Conservation (phyloP, 805 yeast species). For the Cyberlindnera petersonii region DNA sequence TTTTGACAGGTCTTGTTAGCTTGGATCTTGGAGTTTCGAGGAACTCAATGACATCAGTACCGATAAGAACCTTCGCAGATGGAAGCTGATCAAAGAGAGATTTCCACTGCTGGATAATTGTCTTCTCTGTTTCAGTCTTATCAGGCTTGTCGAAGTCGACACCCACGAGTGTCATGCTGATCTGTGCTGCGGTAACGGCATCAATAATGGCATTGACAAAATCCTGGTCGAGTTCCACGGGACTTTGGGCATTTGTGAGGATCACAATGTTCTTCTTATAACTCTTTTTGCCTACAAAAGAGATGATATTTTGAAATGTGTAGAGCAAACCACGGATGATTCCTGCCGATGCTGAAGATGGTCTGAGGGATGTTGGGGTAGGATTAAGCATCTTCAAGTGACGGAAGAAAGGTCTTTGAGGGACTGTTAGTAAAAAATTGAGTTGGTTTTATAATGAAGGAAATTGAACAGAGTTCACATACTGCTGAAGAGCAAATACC, state of each 20-base stretch:
- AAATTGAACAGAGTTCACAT: too few species aligned
- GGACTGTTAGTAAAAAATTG: neutral
- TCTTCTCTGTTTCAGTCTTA: neutral
- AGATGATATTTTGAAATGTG: slow-evolving; percentile 11
- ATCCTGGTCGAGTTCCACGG: slow-evolving; percentile 16
- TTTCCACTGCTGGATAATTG: slow-evolving; percentile 11
- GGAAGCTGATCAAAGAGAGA: slow-evolving; percentile 10
- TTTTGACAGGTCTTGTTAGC: slow-evolving; percentile 42
- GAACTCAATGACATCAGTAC: slow-evolving; percentile 18
- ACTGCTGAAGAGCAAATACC: slow-evolving; percentile 2
- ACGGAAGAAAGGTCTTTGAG: slow-evolving; percentile 2
- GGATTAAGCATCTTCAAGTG: slow-evolving; percentile 6
- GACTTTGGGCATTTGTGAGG: slow-evolving; percentile 19
- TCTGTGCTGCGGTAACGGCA: slow-evolving; percentile 9
- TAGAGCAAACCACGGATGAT: slow-evolving; percentile 13
- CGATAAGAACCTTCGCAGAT: slow-evolving; percentile 12
- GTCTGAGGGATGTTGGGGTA: neutral
- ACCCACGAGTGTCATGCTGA: slow-evolving; percentile 21
- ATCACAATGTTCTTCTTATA: slow-evolving; percentile 24
- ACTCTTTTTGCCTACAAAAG: slow-evolving; percentile 22
- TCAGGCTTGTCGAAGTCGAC: slow-evolving; percentile 20
- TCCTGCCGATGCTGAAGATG: slow-evolving; percentile 12
- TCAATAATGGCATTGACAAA: slow-evolving; percentile 6
- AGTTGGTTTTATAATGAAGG: neutral
- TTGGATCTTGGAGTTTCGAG: slow-evolving; percentile 31